Evolutionary conservation across 257 asterid genomes (phyloP), one percentile per base, ranked within the genome.

Genomic region (Perilla frutescens): DNA sequence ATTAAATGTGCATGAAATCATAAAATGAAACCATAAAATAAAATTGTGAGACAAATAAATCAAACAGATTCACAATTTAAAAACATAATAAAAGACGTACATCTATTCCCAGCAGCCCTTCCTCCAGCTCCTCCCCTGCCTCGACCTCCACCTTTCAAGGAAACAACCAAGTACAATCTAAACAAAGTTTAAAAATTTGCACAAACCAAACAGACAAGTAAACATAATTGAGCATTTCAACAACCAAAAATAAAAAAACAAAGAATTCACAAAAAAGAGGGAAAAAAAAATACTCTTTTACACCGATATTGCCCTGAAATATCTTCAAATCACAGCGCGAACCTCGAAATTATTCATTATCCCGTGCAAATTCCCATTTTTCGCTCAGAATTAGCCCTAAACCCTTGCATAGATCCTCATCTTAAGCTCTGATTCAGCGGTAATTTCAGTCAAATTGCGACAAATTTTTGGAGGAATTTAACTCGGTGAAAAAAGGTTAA

Each of bases 71-170:
- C 9, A 43, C 47, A 43, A 8, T 43, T 43, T 5, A 1, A 8
- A 26, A 63, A 4, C 15, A 40, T 10, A 34, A 53, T 44, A 13
- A 37, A 13, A 29, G 37, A 71, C n/a, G 36, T 7, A 77, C 84
- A 84, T 79, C 85, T 81, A 76, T 36, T 74, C 73, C 88, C 86
- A 71, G 80, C 66, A 71, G 84, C 70, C 64, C 86, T 82, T 60
- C 87, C 89, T 71, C 85, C 89, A 65, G 76, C 31, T 59, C 81
- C 86, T 43, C 79, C 81, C 74, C 85, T 79, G 75, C 92, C 88
- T 39, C 88, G 80, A 40, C 83, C 75, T 53, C 80, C 81, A 62
- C 78, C 84, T 49, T 50, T 61, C 44, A 72, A 68, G 47, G 29
- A 44, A 34, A 39, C 37, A 81, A 74, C 51, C 63, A 63, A 48